Evolutionary conservation across 345 rosid genomes (phyloP).

Genomic region (Sisymbrium irio): DNA sequence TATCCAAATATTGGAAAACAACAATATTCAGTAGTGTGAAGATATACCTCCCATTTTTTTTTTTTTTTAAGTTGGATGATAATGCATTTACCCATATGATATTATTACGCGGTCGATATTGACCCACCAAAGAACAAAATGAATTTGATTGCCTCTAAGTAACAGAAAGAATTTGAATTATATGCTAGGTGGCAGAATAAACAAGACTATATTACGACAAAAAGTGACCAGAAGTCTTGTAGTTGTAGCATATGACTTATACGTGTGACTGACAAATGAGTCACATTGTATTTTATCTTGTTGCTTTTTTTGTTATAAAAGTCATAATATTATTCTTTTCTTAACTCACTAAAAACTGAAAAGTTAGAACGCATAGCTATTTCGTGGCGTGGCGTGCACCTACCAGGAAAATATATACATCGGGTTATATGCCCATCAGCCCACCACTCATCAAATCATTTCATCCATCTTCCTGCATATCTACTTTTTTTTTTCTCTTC

Average conservation of each 20-base stretch:
- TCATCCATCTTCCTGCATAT: background rate
- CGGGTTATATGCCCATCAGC: background rate
- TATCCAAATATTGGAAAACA: background rate
- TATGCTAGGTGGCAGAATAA: background rate
- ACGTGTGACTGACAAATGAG: background rate
- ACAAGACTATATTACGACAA: background rate
- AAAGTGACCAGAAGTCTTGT: background rate
- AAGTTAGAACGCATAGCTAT: background rate
- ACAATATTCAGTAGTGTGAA: background rate
- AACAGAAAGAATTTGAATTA: background rate
- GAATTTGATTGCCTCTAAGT: background rate
- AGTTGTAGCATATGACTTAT: background rate
- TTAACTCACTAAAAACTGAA: background rate
- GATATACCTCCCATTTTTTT: background rate
- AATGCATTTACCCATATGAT: background rate
- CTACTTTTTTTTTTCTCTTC: no score
- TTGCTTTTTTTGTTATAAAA: conserved; percentile 5
- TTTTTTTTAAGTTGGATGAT: background rate
- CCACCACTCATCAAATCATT: background rate
- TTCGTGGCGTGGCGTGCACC: background rate
- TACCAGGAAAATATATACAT: background rate
- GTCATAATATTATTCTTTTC: background rate
- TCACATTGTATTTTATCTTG: conserved; percentile 7
- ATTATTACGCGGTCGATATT: background rate
- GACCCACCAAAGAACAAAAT: background rate